A percentile compares a stretch with the other conserved stretches of the same genome.
Conservation (phyloP, 208 protist species). For the Trypanosoma rangeli region DNA sequence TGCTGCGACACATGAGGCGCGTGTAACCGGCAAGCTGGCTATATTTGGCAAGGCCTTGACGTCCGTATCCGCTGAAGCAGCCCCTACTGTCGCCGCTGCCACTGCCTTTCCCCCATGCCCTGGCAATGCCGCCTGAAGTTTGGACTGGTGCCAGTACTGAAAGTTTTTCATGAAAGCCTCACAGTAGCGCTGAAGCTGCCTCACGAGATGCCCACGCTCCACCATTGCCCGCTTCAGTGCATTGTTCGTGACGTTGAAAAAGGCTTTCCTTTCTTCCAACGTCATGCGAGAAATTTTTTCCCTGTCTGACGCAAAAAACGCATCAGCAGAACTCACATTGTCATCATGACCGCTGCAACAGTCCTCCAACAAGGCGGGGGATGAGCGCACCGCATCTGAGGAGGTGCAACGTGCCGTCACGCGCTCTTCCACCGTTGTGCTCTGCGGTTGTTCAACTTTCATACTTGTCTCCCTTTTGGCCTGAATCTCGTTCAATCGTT, state of each 20-base stretch:
- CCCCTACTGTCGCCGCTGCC: neutral
- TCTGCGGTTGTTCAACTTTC: neutral
- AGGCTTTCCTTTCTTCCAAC: conserved; percentile 28
- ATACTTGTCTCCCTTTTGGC: neutral
- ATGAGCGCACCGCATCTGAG: neutral
- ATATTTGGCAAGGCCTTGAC: neutral
- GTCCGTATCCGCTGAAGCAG: neutral
- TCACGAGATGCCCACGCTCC: conserved; percentile 33
- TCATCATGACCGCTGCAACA: neutral
- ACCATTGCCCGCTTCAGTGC: conserved; percentile 24
- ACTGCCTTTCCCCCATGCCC: neutral
- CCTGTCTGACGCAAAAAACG: neutral
- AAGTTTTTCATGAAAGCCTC: conserved; percentile 63
- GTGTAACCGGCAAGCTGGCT: neutral
- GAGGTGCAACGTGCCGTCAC: neutral
- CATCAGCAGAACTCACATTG: neutral
- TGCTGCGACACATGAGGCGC: neutral
- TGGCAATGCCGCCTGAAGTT: conserved; percentile 8
- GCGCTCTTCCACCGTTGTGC: neutral
- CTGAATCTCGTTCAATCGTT: conserved; percentile 30
- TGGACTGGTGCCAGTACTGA: conserved; percentile 43
- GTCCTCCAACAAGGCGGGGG: neutral
- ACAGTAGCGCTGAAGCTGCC: conserved; percentile 32
- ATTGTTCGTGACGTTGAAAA: conserved; percentile 35
- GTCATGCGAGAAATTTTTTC: conserved; percentile 10